Evolutionary conservation across 768 basidiomycete species (phyloP).

Genomic region (Tylopilus sp.): DNA sequence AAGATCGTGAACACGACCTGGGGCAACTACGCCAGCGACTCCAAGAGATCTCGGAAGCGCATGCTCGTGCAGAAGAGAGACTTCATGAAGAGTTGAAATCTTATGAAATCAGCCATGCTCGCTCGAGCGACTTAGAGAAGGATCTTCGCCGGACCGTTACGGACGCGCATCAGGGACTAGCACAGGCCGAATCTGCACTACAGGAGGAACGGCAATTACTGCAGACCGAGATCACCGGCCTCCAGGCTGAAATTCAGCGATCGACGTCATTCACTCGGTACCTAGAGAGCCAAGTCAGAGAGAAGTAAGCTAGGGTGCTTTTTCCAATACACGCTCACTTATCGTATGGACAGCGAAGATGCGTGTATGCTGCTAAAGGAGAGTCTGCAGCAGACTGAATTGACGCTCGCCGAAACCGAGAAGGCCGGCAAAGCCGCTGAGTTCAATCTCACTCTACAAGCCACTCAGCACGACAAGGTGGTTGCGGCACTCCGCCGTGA

Average conservation of each 20-base stretch:
- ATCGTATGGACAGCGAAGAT: constrained; percentile 42
- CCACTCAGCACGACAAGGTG: constrained; percentile 65
- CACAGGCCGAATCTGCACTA: constrained; percentile 34
- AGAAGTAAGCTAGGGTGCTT: constrained; percentile 44
- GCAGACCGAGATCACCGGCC: constrained; percentile 52
- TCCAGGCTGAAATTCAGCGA: constrained; percentile 66
- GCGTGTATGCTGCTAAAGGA: constrained; percentile 37
- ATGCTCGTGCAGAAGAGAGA: constrained; percentile 30
- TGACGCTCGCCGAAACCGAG: constrained; percentile 50
- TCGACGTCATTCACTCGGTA: constrained; percentile 56
- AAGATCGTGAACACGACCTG: constrained; percentile 35
- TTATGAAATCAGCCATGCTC: constrained; percentile 24
- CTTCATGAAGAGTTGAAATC: constrained; percentile 24
- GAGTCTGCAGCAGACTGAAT: constrained; percentile 40
- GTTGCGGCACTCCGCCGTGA: constrained; percentile 56
- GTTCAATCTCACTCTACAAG: constrained; percentile 60
- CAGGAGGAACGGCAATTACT: constrained; percentile 51
- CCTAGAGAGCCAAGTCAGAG: constrained; percentile 60
- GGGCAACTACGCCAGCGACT: constrained; percentile 36
- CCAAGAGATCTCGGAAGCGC: constrained; percentile 36
- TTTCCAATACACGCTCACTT: not conserved
- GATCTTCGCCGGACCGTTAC: constrained; percentile 37
- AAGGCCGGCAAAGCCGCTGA: constrained; percentile 60
- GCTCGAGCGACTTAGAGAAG: constrained; percentile 33
- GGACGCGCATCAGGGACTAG: constrained; percentile 38